Evolutionary conservation across 805 yeast species (phyloP).

Genomic region (Lipomyces chichibuensis): DNA sequence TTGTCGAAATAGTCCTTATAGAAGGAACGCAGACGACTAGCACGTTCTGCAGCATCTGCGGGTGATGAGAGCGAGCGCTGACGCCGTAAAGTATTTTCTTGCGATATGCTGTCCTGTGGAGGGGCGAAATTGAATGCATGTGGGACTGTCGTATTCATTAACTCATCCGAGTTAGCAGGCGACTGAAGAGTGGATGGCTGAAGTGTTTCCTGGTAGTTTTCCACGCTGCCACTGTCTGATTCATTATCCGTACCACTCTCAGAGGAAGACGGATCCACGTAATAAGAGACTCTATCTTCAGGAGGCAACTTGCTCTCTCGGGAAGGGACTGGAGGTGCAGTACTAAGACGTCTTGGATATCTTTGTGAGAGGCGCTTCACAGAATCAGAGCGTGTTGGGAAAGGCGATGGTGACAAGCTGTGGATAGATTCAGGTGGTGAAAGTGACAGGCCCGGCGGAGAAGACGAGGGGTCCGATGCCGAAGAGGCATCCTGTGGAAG

Average conservation of each 20-base stretch:
- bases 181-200: background rate
- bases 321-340: slow-evolving; percentile 6
- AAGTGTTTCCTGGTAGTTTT: background rate
- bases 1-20: slow-evolving; percentile 32
- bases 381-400: slow-evolving; percentile 2
- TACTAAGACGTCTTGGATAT: background rate
- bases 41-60: slow-evolving; percentile 29
- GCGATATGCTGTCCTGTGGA: background rate
- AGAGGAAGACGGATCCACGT: background rate
- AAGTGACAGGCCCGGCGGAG: slow-evolving; percentile 11
- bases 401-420: slow-evolving; percentile 5
- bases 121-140: background rate
- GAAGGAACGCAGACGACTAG: slow-evolving; percentile 27
- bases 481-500: background rate
- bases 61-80: slow-evolving; percentile 21
- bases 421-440: background rate
- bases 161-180: background rate
- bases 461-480: slow-evolving; percentile 19
- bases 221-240: background rate
- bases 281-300: slow-evolving; percentile 8
- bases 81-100: background rate
- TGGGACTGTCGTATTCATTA: background rate
- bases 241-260: slow-evolving; percentile 2
- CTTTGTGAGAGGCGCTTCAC: slow-evolving; percentile 5
- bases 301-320: background rate